A percentile compares a stretch with the other conserved stretches of the same genome.
Conservation (phyloP, 164 flowering plant genomes). For the Buxus sempervirens region DNA sequence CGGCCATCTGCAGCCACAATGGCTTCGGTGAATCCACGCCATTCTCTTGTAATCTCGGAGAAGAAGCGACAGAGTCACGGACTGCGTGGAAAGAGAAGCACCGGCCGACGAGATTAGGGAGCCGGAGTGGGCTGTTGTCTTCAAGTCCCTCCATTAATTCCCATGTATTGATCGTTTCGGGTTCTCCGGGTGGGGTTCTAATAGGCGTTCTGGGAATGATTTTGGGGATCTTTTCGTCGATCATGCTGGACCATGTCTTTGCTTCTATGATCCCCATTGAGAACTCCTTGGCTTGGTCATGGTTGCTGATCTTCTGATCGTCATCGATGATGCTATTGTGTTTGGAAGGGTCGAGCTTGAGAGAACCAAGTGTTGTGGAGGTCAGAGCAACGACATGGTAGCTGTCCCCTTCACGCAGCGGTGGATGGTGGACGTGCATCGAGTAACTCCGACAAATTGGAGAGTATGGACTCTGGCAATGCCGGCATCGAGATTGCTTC, state of each 20-base stretch:
- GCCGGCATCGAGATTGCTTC: constrained; percentile 42
- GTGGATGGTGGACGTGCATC: constrained; percentile 37
- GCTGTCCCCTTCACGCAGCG: constrained; percentile 32
- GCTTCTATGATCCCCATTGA: constrained; percentile 51
- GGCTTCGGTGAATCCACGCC: constrained; percentile 21
- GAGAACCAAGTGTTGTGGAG: constrained; percentile 62
- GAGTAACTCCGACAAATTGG: constrained; percentile 51
- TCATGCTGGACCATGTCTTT: constrained; percentile 70
- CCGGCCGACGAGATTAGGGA: constrained; percentile 22
- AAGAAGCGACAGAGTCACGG: constrained; percentile 10
- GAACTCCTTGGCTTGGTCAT: constrained; percentile 24
- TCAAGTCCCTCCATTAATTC: constrained; percentile 94
- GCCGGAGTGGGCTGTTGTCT: constrained; percentile 46
- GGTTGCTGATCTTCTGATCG: constrained; percentile 4
- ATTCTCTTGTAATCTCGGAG: constrained; percentile 17
- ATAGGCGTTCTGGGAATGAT: constrained; percentile 54
- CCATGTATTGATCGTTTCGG: constrained; percentile 83
- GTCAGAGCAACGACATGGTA: constrained; percentile 62
- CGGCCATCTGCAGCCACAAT: constrained; percentile 33
- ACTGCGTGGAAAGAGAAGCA: constrained; percentile 56
- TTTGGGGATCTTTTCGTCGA: constrained; percentile 54
- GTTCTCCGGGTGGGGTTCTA: constrained; percentile 77
- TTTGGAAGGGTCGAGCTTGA: constrained; percentile 31
- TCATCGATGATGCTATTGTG: background rate
- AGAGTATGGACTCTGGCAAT: constrained; percentile 29